Evolutionary conservation across 345 rosid species (phyloP).

Genomic region (Mercurialis annua): DNA sequence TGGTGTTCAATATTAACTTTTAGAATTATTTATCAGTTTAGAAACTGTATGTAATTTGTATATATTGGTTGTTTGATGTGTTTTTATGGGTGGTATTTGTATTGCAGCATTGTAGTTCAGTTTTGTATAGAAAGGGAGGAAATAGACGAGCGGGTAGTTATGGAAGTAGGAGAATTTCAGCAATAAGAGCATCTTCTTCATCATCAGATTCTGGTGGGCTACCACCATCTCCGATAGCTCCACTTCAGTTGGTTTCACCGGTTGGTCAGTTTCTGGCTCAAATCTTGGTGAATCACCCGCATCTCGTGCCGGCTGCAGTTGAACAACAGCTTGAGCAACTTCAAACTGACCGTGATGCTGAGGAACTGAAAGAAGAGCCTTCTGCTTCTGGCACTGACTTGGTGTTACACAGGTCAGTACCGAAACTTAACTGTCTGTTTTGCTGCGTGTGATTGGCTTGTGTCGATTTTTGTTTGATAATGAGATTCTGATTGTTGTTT

Average conservation of each 20-base stretch:
- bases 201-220: slow-evolving; percentile 52
- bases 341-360: slow-evolving; percentile 74
- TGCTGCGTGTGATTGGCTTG: not conserved
- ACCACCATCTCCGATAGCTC: slow-evolving; percentile 51
- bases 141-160: slow-evolving; percentile 25
- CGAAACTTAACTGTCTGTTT: not conserved
- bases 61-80: not conserved
- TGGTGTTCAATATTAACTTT: too few relatives aligned
- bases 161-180: slow-evolving; percentile 40
- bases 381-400: slow-evolving; percentile 70
- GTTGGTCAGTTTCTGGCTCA: slow-evolving; percentile 88
- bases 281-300: slow-evolving; percentile 82
- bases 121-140: slow-evolving; percentile 29
- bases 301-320: slow-evolving; percentile 91
- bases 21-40: too few relatives aligned
- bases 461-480: not conserved
- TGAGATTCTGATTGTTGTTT: not conserved
- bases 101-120: slow-evolving; percentile 38
- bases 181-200: slow-evolving; percentile 50
- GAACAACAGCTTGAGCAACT: slow-evolving; percentile 97
- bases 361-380: slow-evolving; percentile 57
- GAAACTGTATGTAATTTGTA: not conserved
- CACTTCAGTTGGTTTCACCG: slow-evolving; percentile 83
- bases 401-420: slow-evolving; percentile 69
- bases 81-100: not conserved